phyloP scores from a whole-genome alignment of 768 basidiomycete genomes.

The Lactarius hengduanensis region DNA sequence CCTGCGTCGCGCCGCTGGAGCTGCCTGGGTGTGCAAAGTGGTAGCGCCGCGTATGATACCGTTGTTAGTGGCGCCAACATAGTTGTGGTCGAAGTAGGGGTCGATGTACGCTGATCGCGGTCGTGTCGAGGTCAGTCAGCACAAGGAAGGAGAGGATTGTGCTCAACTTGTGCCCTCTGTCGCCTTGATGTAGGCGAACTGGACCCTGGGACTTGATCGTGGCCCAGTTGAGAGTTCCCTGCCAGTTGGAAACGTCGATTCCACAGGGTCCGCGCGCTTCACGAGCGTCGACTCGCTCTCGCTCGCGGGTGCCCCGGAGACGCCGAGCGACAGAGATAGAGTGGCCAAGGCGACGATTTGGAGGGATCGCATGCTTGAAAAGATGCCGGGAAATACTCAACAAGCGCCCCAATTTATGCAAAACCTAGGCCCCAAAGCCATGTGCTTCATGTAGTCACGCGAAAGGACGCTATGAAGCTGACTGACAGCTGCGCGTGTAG shows the following conservation, averaged over 20 bases:
- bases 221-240: constrained; percentile 51
- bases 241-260: constrained; percentile 55
- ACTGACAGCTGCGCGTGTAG: too few relatives aligned
- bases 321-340: too few relatives aligned
- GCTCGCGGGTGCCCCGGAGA: too few relatives aligned
- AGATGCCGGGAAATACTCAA: neutral
- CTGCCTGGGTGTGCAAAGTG: constrained; percentile 58
- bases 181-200: constrained; percentile 65
- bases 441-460: too few relatives aligned
- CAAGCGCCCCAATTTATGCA: neutral
- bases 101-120: constrained; percentile 37
- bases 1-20: constrained; percentile 58
- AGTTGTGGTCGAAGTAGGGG: constrained; percentile 49
- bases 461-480: too few relatives aligned
- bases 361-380: neutral
- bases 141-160: neutral
- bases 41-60: constrained; percentile 60
- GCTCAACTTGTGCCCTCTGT: constrained; percentile 54
- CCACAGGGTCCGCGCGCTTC: constrained; percentile 44
- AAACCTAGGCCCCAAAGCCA: neutral
- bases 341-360: too few relatives aligned
- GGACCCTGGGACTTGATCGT: constrained; percentile 51
- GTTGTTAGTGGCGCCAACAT: constrained; percentile 53
- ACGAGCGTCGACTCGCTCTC: constrained; percentile 14
- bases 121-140: constrained; percentile 24